These are phyloP conservation scores for Nigrograna mackinnonii DNA, from an alignment of 2,329 filamentous ascomycete species.

Conservation along the genomic window DNA sequence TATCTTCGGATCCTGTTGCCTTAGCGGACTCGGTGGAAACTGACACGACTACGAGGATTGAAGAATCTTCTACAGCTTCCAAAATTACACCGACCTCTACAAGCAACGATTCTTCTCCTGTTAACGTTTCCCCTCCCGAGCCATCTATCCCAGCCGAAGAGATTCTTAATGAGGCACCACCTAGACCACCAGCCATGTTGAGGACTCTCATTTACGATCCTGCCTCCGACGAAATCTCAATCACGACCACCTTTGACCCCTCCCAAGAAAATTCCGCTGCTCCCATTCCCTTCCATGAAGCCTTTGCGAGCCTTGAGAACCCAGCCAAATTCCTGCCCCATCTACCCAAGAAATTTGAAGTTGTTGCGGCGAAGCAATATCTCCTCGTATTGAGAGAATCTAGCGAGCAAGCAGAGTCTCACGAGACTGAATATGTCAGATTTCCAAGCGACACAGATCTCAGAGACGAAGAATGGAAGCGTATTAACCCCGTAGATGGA, in stretches of 20 bases:
- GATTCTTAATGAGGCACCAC: too few species aligned
- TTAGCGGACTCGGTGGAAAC: too few species aligned
- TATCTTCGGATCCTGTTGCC: too few species aligned
- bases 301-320: constrained; percentile 26
- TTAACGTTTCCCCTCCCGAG: too few species aligned
- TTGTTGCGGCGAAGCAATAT: constrained; percentile 29
- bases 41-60: too few species aligned
- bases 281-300: constrained; percentile 28
- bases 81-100: too few species aligned
- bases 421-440: neutral
- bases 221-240: constrained; percentile 23
- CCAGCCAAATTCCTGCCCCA: constrained; percentile 35
- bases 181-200: too few species aligned
- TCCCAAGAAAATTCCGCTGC: constrained; percentile 6
- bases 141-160: too few species aligned
- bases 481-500: constrained; percentile 40
- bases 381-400: constrained; percentile 33
- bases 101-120: too few species aligned
- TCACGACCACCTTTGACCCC: constrained; percentile 23
- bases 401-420: neutral
- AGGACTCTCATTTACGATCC: constrained; percentile 32
- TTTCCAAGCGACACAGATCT: neutral
- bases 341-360: constrained; percentile 26
- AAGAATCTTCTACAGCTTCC: too few species aligned
- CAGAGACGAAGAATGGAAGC: neutral